Conservation (phyloP, 805 yeast genomes). For the Candida coleopterorum region DNA sequence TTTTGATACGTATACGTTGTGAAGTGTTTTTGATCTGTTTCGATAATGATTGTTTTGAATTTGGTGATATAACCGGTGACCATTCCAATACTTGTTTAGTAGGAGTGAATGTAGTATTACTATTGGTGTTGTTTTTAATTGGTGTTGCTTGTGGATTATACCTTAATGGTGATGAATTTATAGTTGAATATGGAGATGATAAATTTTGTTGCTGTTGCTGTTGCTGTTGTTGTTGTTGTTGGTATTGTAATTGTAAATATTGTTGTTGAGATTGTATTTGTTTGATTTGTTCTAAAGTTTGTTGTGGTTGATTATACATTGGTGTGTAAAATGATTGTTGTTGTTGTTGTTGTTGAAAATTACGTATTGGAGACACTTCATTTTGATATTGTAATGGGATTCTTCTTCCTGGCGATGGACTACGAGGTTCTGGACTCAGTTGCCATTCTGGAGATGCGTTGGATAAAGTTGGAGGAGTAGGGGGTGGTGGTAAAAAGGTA, state of each 20-base stretch:
- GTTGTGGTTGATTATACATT: background rate
- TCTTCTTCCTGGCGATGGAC: slow-evolving; percentile 25
- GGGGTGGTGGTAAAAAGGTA: slow-evolving; percentile 10
- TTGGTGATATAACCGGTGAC: slow-evolving; percentile 43
- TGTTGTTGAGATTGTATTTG: slow-evolving; percentile 7
- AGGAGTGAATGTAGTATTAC: slow-evolving; percentile 8
- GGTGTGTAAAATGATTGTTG: slow-evolving; percentile 31
- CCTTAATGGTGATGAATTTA: slow-evolving; percentile 27
- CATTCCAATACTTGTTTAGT: slow-evolving; percentile 30
- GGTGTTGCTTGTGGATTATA: slow-evolving; percentile 30
- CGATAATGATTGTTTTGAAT: slow-evolving; percentile 27
- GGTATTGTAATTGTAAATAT: slow-evolving; percentile 5
- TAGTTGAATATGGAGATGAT: slow-evolving; percentile 10
- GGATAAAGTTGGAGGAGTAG: slow-evolving; percentile 33
- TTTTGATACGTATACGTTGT: slow-evolving; percentile 45
- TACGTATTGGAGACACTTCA: slow-evolving; percentile 23
- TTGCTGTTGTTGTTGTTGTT: background rate
- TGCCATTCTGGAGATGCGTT: slow-evolving; percentile 34
- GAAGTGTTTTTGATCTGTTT: slow-evolving; percentile 43
- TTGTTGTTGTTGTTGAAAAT: slow-evolving; percentile 14
- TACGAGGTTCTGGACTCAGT: slow-evolving; percentile 35
- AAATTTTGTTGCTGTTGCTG: slow-evolving; percentile 1
- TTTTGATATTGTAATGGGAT: slow-evolving; percentile 1
- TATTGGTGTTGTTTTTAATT: slow-evolving; percentile 14
- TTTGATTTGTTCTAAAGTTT: slow-evolving; percentile 2